Evolutionary conservation across 202 grass and related monocot genomes (phyloP).

Genomic region (Zizania palustris): DNA sequence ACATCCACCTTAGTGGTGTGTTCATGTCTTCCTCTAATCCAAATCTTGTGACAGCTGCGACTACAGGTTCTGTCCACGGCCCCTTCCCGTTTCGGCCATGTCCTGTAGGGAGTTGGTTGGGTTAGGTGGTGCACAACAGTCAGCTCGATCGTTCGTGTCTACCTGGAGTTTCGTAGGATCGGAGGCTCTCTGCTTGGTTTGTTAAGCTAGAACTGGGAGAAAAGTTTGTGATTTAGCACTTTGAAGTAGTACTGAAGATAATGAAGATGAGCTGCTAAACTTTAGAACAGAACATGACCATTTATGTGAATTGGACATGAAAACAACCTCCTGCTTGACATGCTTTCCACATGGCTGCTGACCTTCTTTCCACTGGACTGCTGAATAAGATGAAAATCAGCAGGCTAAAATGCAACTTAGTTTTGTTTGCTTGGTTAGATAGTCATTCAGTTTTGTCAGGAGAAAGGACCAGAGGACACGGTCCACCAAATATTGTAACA

Average conservation of each 20-base stretch:
- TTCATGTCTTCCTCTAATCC: too few species aligned
- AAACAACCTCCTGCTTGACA: conserved; percentile 7
- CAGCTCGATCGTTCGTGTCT: not conserved
- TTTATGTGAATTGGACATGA: not conserved
- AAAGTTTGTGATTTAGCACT: not conserved
- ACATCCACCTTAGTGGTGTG: too few species aligned
- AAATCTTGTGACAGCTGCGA: too few species aligned
- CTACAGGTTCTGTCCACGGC: conserved; percentile 51
- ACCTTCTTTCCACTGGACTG: not conserved
- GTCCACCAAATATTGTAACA: conserved; percentile 15
- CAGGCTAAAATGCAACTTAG: conserved; percentile 12
- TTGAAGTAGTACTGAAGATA: not conserved
- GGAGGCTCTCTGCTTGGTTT: not conserved
- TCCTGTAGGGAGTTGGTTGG: too few species aligned
- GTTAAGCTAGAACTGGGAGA: not conserved
- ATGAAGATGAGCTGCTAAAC: conserved; percentile 57
- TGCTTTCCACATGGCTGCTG: not conserved
- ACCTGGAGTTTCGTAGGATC: not conserved
- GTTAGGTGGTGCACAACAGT: too few species aligned
- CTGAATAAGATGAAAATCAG: conserved; percentile 41
- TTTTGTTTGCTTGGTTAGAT: conserved; percentile 19
- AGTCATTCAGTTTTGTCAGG: conserved; percentile 34
- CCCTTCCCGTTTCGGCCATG: not conserved
- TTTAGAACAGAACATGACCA: conserved; percentile 38
- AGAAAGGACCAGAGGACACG: conserved; percentile 14